phyloP scores from a whole-genome alignment of 768 basidiomycete species.

The Mycena polygramma region DNA sequence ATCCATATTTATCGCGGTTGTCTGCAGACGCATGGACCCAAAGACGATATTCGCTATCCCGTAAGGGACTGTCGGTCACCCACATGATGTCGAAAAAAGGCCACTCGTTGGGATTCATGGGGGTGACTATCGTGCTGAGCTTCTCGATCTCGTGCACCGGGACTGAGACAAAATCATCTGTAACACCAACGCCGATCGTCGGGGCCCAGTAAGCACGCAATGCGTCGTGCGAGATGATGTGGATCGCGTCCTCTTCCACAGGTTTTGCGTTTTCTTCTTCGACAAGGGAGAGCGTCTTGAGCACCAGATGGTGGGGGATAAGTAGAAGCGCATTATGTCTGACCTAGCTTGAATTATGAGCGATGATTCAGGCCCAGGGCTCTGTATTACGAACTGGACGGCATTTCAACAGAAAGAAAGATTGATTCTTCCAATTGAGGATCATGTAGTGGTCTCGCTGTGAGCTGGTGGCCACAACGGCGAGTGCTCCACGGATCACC shows the following conservation, averaged over 20 bases:
- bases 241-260: background rate
- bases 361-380: too few species aligned
- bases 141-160: background rate
- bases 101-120: background rate
- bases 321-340: background rate
- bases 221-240: background rate
- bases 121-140: too few species aligned
- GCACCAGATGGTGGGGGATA: background rate
- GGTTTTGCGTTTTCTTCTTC: too few species aligned
- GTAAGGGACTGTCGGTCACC: background rate
- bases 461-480: background rate
- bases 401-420: background rate
- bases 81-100: background rate
- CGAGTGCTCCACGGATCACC: background rate
- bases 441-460: background rate
- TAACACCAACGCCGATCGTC: background rate
- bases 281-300: background rate
- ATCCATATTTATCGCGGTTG: too few species aligned
- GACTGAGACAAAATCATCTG: background rate
- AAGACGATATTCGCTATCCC: background rate
- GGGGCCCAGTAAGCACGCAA: background rate
- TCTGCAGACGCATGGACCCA: background rate
- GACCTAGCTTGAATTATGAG: too few species aligned
- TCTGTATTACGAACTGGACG: background rate
- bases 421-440: background rate